Evolutionary conservation across 805 yeast species (phyloP), one percentile per base, ranked within the genome.

Genomic region (Ogataea naganishii): DNA sequence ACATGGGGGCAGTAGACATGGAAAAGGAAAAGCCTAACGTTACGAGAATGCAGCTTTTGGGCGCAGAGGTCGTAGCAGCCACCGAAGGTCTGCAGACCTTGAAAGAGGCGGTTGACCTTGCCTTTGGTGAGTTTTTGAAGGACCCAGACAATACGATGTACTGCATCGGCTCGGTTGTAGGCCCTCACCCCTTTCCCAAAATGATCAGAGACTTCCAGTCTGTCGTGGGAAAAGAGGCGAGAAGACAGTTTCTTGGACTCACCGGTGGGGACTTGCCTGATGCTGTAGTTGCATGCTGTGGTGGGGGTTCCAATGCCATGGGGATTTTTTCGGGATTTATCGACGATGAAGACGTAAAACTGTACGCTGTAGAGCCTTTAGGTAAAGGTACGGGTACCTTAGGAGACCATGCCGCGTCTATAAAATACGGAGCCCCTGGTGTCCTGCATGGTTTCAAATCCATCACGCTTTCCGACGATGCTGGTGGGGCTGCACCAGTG

Each of bases 231-330:
- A 28, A 27, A 14, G 39, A 35, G 22, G 31, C 39, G 2, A 33
- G 23, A n/a, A 29, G 18, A 23, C 39, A 35, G 25, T 35, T 35
- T 19, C 13, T 26, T 17, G 31, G 26, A 21, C 8, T 29, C 18
- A 24, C 18, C 14, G 24, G 16, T 23, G 34, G 34, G 14, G 18
- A 18, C 14, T 26, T 35, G 7, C 39, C 39, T 5, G 39, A 35
- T 21, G 34, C 30, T 33, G 34, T 35, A 14, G 33, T 35, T 15
- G 39, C 39, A 15, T 35, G 39, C 19, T 35, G 39, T 18, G 39
- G 39, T 29, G 39, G 39, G 23, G 39, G 39, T 4, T 35, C 39
- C 19, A 35, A 35, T 18, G 39, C 39, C 20, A 23, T 23, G 8
- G 39, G 39, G 13, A 35, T 35, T 9, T 35, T 35, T 14, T 29